A percentile compares a stretch with the other conserved stretches of the same genome.
phyloP scores from a whole-genome alignment of 306 rosid species.

The Sindora glabra region DNA sequence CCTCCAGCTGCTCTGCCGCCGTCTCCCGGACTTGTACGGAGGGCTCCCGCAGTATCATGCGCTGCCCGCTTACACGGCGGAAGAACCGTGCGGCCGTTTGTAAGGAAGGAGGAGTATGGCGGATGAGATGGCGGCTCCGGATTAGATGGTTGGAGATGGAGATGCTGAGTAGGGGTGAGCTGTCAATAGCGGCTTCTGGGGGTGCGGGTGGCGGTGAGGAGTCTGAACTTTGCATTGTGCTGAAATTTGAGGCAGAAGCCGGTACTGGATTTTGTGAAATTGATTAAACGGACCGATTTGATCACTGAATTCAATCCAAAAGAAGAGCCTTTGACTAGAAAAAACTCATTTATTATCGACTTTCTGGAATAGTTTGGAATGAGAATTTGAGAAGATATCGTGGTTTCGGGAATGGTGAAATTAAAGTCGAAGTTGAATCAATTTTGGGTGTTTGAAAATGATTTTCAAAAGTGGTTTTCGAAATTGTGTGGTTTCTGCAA shows the following conservation, averaged over 20 bases:
- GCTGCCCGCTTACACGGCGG: constrained; percentile 47
- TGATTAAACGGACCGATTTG: background rate
- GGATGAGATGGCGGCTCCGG: constrained; percentile 33
- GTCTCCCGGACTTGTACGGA: constrained; percentile 42
- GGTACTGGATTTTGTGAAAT: background rate
- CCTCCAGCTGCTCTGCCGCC: constrained; percentile 53
- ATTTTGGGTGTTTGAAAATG: background rate
- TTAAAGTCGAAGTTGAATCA: background rate
- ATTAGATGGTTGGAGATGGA: constrained; percentile 27
- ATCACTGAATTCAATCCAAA: too few relatives aligned
- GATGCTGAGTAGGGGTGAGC: constrained; percentile 33
- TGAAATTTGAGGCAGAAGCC: background rate
- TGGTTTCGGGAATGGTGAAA: too few relatives aligned
- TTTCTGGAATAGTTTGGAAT: too few relatives aligned
- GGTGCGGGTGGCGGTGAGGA: background rate
- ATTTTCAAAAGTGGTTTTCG: background rate
- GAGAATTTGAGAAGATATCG: too few relatives aligned
- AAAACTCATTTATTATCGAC: too few relatives aligned
- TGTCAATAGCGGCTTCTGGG: constrained; percentile 24
- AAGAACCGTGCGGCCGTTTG: constrained; percentile 36
- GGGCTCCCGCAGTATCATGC: constrained; percentile 39
- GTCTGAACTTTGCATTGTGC: constrained; percentile 21
- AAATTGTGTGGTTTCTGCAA: too few relatives aligned
- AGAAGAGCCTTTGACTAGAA: too few relatives aligned
- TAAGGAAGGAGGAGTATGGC: constrained; percentile 30